Base-by-base conservation (phyloP, 2,329 filamentous ascomycete genomes). In the Colletotrichum higginsianum region DNA sequence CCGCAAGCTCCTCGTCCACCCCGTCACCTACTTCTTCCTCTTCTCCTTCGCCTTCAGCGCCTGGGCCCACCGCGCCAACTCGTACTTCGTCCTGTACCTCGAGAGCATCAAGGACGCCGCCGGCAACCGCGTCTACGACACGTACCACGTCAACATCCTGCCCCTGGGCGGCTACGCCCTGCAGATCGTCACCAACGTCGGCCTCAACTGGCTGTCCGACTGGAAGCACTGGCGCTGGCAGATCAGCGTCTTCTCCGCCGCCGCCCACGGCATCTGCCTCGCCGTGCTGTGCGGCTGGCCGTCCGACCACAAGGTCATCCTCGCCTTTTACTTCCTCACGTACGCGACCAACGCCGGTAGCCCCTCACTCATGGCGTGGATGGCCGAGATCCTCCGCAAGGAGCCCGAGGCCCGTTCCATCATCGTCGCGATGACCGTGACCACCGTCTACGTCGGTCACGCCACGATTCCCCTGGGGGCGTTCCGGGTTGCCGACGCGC, bases 181-280 rank as follows among this genome's bases (percentile, higher is more conserved):
- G 30, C 78, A 81, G 64, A 83, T 83, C 13, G 71, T 81, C 15
- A 79, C 78, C 9, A 83, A 79, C 26, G 72, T 83, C 15, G 76
- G 76, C 1, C 72, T 83, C 15, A 83, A 82, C 61, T 78, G 78
- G 5, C 53, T 83, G 0, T 81, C 80, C 0, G 81, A 83, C 66
- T 78, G 78, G 78, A 82, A 82, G 71, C 78, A 77, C 30, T 83
- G 81, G 81, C 78, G 81, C 9, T 83, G 81, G 81, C 81, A 83
- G 68, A 77, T 83, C 35, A 80, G 78, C 53, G 75, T 78, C 16
- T 79, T 76, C 16, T 78, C 78, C 0, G 77, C 78, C 0, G 74
- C 76, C 0, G 74, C 75, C 9, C 77, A 81, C 26, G 76, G 78
- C 2, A 63, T 82, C 12, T 78, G 80, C 61, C 75, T 82, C 1